Evolutionary conservation across 352 stramenopile species (phyloP).

Genomic region (Pythium guiyangense): DNA sequence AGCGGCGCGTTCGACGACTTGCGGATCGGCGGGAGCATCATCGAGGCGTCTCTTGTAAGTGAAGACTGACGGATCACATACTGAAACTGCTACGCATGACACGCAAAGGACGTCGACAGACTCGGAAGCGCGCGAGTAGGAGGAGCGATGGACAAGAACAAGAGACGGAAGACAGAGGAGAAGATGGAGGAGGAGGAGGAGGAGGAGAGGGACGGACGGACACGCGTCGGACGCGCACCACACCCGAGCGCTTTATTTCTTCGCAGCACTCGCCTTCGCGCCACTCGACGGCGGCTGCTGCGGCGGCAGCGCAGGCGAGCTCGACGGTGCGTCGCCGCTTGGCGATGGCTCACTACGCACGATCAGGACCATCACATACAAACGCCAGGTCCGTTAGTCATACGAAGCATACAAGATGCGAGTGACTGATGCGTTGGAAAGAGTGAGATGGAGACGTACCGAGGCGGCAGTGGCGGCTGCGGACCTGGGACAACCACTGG

Average conservation of each 20-base stretch:
- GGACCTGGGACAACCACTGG: conserved; percentile 20
- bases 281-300: conserved; percentile 1
- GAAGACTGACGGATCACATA: no score
- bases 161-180: no score
- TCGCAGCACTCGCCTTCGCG: conserved; percentile 2
- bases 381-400: no score
- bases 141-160: no score
- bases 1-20: conserved; percentile 22
- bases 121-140: no score
- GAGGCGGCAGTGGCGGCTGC: conserved; percentile 46
- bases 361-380: no score
- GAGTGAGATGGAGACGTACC: conserved; percentile 14
- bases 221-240: background rate
- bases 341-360: conserved; percentile 11
- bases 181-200: background rate
- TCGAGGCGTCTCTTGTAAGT: no score
- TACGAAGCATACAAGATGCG: no score
- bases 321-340: background rate
- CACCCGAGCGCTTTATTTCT: conserved; percentile 3
- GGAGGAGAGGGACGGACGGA: no score
- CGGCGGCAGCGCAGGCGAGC: conserved; percentile 1
- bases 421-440: background rate
- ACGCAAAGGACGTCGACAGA: no score
- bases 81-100: no score
- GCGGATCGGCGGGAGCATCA: conserved; percentile 50